Evolutionary conservation across 805 yeast species (phyloP), one percentile per base, ranked within the genome.

Genomic region (Tetrapisispora nanseiensis): DNA sequence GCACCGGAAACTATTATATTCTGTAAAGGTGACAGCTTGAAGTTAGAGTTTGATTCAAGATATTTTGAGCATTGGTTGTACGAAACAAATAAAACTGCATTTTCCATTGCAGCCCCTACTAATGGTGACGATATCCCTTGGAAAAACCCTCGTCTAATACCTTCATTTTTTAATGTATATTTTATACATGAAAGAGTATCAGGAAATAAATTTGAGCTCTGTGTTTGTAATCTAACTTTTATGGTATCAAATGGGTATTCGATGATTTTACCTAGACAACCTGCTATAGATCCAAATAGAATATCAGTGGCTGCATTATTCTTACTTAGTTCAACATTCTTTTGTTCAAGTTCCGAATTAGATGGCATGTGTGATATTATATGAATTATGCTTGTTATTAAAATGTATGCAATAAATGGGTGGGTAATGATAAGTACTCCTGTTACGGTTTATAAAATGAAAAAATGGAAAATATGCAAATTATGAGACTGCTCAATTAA

Each of bases 171-270:
- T 45, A 76, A 72, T 0, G 94, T 84, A 47, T 75, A 66, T 33
- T 51, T 54, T 33, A 89, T 75, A 57, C 92, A 82, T 47, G 79
- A 80, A 46, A 71, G 46, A 0, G 95, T 81, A 1, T 85, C 78
- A 0, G 61, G 61, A 52, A 74, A 80, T 28, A 62, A 58, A 10
- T 75, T 62, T 0, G 74, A 72, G 7, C 87, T 81, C 55, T 85
- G 92, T 1, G 86, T 75, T 56, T 82, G 90, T 24, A 90, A 68
- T 44, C 96, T 70, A 3, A 89, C 97, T 62, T 89, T 89, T 35
- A 87, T 73, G 0, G 97, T 90, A 55, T 89, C 97, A 51, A 89
- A 86, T 0, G 97, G 97, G 54, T 80, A 89, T 61, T 89, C 97
- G 12, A 89, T 74, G 24, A 82, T 52, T 58, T 89, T 90, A 1